Conservation (phyloP, 805 yeast species). For the Candida arabinofermentans region DNA sequence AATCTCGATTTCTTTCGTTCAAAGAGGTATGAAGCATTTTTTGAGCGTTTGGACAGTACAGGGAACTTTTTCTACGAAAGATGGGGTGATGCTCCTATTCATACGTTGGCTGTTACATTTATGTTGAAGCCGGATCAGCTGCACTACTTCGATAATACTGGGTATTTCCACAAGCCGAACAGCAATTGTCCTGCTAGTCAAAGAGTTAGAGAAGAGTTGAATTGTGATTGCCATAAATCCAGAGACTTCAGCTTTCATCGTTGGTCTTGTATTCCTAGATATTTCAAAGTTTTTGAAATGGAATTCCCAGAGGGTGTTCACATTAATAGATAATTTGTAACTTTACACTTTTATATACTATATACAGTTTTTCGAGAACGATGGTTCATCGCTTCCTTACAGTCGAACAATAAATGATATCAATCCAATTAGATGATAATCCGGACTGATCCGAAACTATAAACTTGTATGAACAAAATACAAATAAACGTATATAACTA, state of each 20-base stretch:
- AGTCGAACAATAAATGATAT: too few relatives aligned
- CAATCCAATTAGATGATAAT: too few relatives aligned
- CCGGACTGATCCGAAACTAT: too few relatives aligned
- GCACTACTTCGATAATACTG: conserved; percentile 58
- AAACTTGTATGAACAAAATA: too few relatives aligned
- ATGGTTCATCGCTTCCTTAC: too few relatives aligned
- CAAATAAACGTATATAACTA: too few relatives aligned
- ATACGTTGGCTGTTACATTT: conserved; percentile 58
- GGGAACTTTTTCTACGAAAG: conserved; percentile 74
- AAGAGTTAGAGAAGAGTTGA: conserved; percentile 38
- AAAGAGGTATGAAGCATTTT: conserved; percentile 50
- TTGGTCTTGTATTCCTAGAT: conserved; percentile 50
- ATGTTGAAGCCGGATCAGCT: conserved; percentile 44
- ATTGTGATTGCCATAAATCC: conserved; percentile 46
- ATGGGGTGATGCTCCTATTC: conserved; percentile 81
- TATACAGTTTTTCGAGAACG: too few relatives aligned
- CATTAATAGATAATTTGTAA: background rate
- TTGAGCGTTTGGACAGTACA: conserved; percentile 50
- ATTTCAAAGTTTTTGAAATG: conserved; percentile 21
- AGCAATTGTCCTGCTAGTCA: conserved; percentile 53
- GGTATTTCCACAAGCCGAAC: conserved; percentile 54
- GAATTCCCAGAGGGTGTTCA: conserved; percentile 1
- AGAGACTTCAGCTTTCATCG: conserved; percentile 48
- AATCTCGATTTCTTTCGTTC: conserved; percentile 53
- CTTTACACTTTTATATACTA: background rate